Evolutionary conservation across 768 basidiomycete genomes (phyloP).

Genomic region (Floccularia luteovirens): DNA sequence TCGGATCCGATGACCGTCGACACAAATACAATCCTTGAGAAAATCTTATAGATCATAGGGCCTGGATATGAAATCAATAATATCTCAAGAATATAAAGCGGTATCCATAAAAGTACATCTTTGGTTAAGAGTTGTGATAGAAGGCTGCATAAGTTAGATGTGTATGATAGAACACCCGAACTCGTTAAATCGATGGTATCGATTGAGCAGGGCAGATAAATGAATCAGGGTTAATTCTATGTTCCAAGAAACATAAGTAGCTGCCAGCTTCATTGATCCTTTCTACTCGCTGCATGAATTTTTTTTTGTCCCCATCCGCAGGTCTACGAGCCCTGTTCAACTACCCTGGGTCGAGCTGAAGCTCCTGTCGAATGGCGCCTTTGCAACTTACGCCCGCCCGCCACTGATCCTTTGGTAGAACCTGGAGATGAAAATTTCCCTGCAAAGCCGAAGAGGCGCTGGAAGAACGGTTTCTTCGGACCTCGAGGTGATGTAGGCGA

Average conservation of each 20-base stretch:
- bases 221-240: constrained; percentile 5
- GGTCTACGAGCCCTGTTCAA: constrained; percentile 5
- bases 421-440: constrained; percentile 35
- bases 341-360: constrained; percentile 11
- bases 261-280: neutral
- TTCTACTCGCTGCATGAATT: constrained; percentile 1
- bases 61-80: no score
- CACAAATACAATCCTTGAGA: no score
- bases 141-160: no score
- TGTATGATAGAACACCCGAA: no score
- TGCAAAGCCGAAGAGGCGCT: constrained; percentile 48
- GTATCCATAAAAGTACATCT: no score
- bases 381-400: constrained; percentile 28
- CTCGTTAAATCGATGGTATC: constrained; percentile 7
- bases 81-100: no score
- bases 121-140: no score
- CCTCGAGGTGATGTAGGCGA: constrained; percentile 46
- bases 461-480: constrained; percentile 52
- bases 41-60: no score
- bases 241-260: constrained; percentile 10
- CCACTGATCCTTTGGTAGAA: constrained; percentile 25
- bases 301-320: constrained; percentile 5
- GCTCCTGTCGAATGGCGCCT: constrained; percentile 45
- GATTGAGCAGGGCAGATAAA: neutral
- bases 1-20: no score